Evolutionary conservation across 2,329 filamentous ascomycete genomes (phyloP).

Genomic region (Pestalotiopsis sp.): DNA sequence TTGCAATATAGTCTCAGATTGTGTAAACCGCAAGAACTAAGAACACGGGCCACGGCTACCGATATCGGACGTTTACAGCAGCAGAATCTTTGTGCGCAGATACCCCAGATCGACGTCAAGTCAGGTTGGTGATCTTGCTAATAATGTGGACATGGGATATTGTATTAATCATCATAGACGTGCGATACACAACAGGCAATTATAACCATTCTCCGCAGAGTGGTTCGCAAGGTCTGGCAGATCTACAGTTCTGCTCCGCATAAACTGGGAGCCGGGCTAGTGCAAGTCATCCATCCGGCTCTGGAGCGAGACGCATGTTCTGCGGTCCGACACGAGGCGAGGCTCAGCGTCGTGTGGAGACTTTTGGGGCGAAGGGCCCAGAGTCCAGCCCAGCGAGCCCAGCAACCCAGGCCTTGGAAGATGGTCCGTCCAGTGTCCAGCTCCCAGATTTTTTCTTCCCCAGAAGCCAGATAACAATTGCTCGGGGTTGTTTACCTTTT

Average conservation of each 20-base stretch:
- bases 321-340: background rate
- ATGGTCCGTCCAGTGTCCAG: background rate
- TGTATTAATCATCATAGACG: background rate
- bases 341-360: background rate
- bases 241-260: slow-evolving; percentile 4
- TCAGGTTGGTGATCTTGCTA: background rate
- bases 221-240: background rate
- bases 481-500: background rate
- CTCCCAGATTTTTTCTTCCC: background rate
- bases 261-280: background rate
- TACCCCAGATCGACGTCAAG: background rate
- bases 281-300: background rate
- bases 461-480: background rate
- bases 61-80: background rate
- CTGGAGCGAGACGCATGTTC: background rate
- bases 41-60: background rate
- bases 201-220: background rate
- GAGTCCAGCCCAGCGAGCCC: background rate
- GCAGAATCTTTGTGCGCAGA: background rate
- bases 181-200: background rate
- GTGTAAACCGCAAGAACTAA: background rate
- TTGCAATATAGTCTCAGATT: too few relatives aligned
- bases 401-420: background rate
- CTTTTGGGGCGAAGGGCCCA: background rate
- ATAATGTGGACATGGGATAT: background rate